Conservation (phyloP, 805 yeast genomes). For the Schwanniomyces pseudopolymorphus region DNA sequence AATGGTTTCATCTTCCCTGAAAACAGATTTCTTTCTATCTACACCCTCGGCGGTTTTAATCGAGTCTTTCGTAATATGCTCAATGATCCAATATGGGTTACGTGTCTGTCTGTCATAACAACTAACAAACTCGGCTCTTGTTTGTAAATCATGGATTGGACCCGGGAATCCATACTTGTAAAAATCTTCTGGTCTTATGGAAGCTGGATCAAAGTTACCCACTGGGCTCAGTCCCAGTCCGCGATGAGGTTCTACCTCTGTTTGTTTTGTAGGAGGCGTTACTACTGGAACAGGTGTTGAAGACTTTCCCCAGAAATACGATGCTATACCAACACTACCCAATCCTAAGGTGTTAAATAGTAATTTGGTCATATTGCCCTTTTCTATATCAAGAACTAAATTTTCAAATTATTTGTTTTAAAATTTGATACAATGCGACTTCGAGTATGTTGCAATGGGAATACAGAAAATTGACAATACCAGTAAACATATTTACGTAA, state of each 20-base stretch:
- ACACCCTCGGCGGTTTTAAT: conserved; percentile 51
- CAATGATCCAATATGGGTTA: conserved; percentile 88
- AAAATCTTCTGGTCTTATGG: conserved; percentile 72
- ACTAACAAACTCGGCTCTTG: conserved; percentile 73
- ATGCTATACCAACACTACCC: conserved; percentile 37
- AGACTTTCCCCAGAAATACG: conserved; percentile 41
- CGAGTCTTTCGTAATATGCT: conserved; percentile 80
- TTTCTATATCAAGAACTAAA: background rate
- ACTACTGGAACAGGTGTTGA: conserved; percentile 11
- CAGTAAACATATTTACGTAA: too few species aligned
- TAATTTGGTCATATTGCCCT: conserved; percentile 25
- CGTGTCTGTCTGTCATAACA: conserved; percentile 83
- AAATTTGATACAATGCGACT: background rate
- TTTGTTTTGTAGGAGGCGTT: conserved; percentile 10
- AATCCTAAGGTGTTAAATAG: conserved; percentile 31
- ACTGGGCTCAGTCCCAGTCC: conserved; percentile 1
- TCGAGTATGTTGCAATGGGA: too few species aligned
- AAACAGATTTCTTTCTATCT: conserved; percentile 78
- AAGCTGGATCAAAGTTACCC: conserved; percentile 26
- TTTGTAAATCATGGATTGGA: conserved; percentile 82
- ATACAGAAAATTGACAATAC: too few species aligned
- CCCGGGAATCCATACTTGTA: conserved; percentile 95
- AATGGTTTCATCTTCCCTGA: conserved; percentile 81
- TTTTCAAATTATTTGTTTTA: background rate
- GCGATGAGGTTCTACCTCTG: background rate